phyloP scores from a whole-genome alignment of 1,284 basidiomycete genomes.

The Ceratobasidium sp. region DNA sequence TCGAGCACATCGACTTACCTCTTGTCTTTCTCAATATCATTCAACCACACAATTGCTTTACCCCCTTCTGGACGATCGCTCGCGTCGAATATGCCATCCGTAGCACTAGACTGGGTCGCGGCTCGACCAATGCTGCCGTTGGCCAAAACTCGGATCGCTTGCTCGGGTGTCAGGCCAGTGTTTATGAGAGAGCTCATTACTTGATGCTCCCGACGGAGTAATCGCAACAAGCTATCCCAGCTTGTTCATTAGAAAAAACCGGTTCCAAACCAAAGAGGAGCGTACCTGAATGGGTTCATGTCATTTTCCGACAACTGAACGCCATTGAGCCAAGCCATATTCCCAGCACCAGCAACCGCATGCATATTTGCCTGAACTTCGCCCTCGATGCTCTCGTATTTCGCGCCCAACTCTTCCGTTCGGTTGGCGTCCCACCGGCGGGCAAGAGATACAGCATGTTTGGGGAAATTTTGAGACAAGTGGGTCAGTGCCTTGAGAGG shows the following conservation, averaged over 20 bases:
- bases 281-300: conserved; percentile 73
- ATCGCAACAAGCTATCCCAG: conserved; percentile 66
- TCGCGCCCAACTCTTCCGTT: conserved; percentile 62
- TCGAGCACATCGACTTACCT: conserved; percentile 58
- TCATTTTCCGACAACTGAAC: conserved; percentile 69
- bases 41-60: conserved; percentile 83
- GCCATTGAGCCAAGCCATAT: conserved; percentile 83
- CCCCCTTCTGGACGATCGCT: conserved; percentile 87
- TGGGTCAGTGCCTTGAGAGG: conserved; percentile 72
- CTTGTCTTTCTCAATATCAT: conserved; percentile 88
- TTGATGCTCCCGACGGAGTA: conserved; percentile 77
- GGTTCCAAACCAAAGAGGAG: conserved; percentile 25
- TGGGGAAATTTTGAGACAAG: conserved; percentile 90
- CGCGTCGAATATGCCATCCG: conserved; percentile 86
- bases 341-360: conserved; percentile 65
- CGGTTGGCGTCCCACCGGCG: conserved; percentile 59
- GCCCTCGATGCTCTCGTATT: conserved; percentile 58
- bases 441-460: conserved; percentile 77
- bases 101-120: conserved; percentile 62
- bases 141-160: conserved; percentile 78
- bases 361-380: conserved; percentile 70
- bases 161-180: conserved; percentile 68
- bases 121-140: conserved; percentile 66
- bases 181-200: conserved; percentile 70
- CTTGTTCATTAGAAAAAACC: neutral